Percentiles rank a stretch among this genome's conserved stretches.
Evolutionary conservation across 306 rosid species (phyloP).

Genomic region (Rosa chinensis): DNA sequence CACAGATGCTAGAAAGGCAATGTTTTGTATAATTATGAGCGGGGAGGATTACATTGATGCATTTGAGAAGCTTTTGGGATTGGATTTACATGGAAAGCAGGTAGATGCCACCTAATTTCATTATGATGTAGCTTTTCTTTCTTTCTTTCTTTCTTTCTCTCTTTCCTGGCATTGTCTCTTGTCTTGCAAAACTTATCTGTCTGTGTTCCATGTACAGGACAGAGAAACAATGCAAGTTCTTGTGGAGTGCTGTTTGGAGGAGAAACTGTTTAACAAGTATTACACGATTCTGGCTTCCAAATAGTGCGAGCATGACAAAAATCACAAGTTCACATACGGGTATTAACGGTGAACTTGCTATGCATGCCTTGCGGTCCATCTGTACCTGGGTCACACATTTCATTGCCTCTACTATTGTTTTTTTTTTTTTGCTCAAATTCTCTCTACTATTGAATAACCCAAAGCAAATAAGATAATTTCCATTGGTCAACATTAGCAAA

Average conservation of each 20-base stretch:
- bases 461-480: too few relatives aligned
- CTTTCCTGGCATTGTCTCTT: not conserved
- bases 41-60: constrained; percentile 93
- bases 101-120: constrained; percentile 29
- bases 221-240: constrained; percentile 89
- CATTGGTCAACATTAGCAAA: too few relatives aligned
- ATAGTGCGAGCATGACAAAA: constrained; percentile 89
- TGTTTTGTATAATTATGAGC: constrained; percentile 87
- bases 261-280: constrained; percentile 86
- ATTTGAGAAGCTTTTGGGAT: constrained; percentile 85
- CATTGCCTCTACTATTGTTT: too few relatives aligned
- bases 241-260: constrained; percentile 89
- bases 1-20: constrained; percentile 85
- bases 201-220: constrained; percentile 51
- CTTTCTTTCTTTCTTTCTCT: too few relatives aligned
- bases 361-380: too few relatives aligned
- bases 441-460: too few relatives aligned
- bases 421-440: too few relatives aligned
- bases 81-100: constrained; percentile 90
- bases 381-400: too few relatives aligned
- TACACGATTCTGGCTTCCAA: constrained; percentile 81
- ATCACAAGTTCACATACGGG: constrained; percentile 93
- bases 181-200: not conserved
- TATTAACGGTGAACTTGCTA: too few relatives aligned
- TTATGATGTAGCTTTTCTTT: not conserved